phyloP scores from a whole-genome alignment of 225 moss, liverwort and hornwort species.

The Antitrichia curtipendula region DNA sequence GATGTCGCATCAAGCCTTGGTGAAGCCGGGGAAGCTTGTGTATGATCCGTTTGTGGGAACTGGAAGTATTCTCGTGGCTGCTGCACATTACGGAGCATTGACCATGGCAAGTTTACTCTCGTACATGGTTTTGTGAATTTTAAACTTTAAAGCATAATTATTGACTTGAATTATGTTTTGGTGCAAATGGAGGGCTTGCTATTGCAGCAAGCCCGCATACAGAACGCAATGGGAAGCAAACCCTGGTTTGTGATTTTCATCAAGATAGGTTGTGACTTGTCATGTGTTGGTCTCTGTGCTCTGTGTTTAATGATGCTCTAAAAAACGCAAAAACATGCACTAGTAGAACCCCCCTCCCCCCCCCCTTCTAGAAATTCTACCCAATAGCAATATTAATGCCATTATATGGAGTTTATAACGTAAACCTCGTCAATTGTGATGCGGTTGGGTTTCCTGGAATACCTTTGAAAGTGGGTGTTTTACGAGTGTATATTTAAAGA shows the following conservation, averaged over 20 bases:
- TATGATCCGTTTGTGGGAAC: slow-evolving; percentile 99
- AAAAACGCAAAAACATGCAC: background rate
- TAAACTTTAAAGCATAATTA: background rate
- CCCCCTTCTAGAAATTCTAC: too few species aligned
- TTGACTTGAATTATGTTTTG: background rate
- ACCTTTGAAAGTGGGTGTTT: background rate
- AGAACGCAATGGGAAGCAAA: background rate
- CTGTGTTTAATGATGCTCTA: background rate
- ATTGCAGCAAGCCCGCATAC: background rate
- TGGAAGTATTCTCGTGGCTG: slow-evolving; percentile 95
- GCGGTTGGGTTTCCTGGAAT: background rate
- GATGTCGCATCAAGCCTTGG: slow-evolving; percentile 95
- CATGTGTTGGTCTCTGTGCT: background rate
- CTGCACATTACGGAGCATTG: slow-evolving; percentile 90
- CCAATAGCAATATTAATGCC: background rate
- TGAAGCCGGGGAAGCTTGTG: slow-evolving; percentile 74
- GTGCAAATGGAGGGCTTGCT: background rate
- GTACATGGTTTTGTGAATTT: background rate
- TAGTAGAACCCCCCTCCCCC: too few species aligned
- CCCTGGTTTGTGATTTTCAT: background rate
- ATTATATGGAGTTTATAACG: too few species aligned
- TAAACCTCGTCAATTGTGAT: background rate
- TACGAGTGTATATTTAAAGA: background rate
- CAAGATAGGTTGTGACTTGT: background rate
- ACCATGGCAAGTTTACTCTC: slow-evolving; percentile 58